Evolutionary conservation across 164 flowering plant genomes (phyloP), one percentile per base, ranked within the genome.

Genomic region (Berberis thunbergii): DNA sequence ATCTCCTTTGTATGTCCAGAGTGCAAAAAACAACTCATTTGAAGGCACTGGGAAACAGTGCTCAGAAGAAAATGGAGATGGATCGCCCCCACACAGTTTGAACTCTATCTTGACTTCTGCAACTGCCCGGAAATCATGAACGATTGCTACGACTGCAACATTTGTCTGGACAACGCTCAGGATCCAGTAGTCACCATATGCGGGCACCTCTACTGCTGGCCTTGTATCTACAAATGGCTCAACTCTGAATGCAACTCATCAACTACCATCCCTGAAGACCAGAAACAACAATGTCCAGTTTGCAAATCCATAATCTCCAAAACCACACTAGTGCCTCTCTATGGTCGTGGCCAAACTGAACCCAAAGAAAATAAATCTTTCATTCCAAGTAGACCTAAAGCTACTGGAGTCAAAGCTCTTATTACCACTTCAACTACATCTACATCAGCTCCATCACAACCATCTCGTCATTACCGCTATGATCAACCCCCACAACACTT

Each of bases 121-220:
- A 26, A 41, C 61, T 6, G 65, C 68, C 13, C 79, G 8, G 81
- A 78, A 39, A 66, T 45, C 40, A 49, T 45, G 1, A 60, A 60
- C 43, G 81, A 76, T 48, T 70, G 83, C 69, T 91, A 88, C 48
- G 88, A 91, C 41, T 91, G 97, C 76, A 91, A 84, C 74, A 91
- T 91, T 49, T 88, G 97, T 78, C 71, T 91, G 13, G 88, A 86
- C 61, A 81, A 76, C 12, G 91, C 85, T 0, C 73, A 72, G 2
- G 91, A 89, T 6, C 97, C 97, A 2, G 90, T 88, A 1, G 91
- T 89, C 41, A 91, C 96, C 13, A 87, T 84, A 41, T 91, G 97
- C 45, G 96, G 97, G 49, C 97, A 89, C 66, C 79, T 88, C 38
- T 88, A 80, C 70, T 88, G 97, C 75, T 91, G 97, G 96, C 87